Evolutionary conservation across 495 filamentous ascomycete genomes (phyloP), one percentile per base, ranked within the genome.

Genomic region (Aspergillus kassunensis): DNA sequence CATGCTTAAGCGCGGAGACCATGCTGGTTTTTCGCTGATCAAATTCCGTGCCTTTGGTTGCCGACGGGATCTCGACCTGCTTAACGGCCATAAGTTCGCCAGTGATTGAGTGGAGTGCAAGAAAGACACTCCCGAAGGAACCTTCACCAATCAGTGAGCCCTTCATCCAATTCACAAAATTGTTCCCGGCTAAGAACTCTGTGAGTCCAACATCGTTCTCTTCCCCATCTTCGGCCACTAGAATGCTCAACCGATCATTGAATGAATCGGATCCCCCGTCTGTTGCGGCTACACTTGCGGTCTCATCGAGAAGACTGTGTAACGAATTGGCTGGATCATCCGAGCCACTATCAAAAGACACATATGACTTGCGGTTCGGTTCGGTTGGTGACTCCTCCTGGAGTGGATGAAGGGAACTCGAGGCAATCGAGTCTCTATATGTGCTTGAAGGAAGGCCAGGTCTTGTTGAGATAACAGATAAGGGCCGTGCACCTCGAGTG

Each of bases 81-180:
- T 99, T 99, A 31, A 99, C 93, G 34, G 93, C 93, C 77, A 99
- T 91, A 34, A 99, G 85, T 65, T 96, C 95, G 60, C 91, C 93
- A 21, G 95, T 99, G 49, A 99, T 86, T 48, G 93, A 86, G 62
- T 97, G 95, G n/a, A 99, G 78, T 48, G 93, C 95, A 33, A 99
- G 77, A 73, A 91, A 99, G 43, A 99, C 93, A 58, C 89, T 91
- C 60, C 93, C 93, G 61, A 99, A 99, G 39, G 90, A 96, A 52
- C 93, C 93, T 67, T 96, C 90, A 39, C 93, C 93, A 59, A 99
- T 99, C 41, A 97, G 72, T 12, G 91, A 89, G 61, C 93, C 93
- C 71, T 97, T 96, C 90, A 99, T 99, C 91, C 95, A 99, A 63
- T 92, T 90, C 71, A 95, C 89, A 81, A 93, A 97, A 23, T 89